phyloP scores from a whole-genome alignment of 2,329 filamentous ascomycete species.

The Hypoxylon sp. region DNA sequence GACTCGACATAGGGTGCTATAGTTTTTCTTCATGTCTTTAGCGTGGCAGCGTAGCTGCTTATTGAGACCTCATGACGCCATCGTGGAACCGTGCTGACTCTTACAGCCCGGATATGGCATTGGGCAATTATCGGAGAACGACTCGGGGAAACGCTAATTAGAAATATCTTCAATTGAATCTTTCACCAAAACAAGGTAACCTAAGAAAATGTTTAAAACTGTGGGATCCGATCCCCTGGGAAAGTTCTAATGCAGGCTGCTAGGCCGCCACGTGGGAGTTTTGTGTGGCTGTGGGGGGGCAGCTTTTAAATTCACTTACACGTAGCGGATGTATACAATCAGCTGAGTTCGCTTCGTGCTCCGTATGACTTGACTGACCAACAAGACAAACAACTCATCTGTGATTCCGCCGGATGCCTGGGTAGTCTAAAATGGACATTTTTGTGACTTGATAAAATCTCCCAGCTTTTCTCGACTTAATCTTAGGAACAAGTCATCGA shows the following conservation, averaged over 20 bases:
- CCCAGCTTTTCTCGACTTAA: neutral
- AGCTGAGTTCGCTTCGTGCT: constrained; percentile 26
- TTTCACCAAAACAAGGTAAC: too few species aligned
- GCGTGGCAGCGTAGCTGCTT: too few species aligned
- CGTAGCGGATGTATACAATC: constrained; percentile 15
- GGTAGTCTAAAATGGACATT: neutral
- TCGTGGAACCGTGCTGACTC: neutral
- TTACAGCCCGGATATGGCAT: neutral
- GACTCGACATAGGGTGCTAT: too few species aligned
- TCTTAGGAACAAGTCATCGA: neutral
- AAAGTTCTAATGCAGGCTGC: neutral
- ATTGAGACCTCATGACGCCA: neutral
- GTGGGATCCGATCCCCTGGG: neutral
- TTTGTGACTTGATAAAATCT: neutral
- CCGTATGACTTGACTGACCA: constrained; percentile 4
- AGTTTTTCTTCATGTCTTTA: too few species aligned
- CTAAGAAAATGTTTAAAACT: neutral
- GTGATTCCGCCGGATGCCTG: neutral
- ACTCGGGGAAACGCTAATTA: neutral
- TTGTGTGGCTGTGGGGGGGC: constrained; percentile 24
- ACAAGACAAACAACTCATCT: constrained; percentile 9
- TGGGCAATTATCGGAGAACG: neutral
- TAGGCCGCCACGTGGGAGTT: constrained; percentile 32
- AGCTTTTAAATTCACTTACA: constrained; percentile 3
- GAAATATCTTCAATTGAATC: neutral